phyloP scores from a whole-genome alignment of 306 rosid genomes.

The Medicago arabica region DNA sequence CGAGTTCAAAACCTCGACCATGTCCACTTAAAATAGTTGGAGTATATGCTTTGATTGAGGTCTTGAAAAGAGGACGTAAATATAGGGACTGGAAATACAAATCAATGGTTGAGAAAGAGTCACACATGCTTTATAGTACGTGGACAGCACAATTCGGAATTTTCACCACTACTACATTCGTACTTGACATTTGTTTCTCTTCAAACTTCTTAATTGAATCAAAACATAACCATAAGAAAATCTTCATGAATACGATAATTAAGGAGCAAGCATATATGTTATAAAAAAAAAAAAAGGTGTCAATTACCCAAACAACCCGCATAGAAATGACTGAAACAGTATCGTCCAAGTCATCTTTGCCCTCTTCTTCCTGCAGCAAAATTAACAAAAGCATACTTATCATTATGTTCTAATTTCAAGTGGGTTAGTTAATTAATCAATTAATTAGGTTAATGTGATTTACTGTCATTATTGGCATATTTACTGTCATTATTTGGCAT shows the following conservation, averaged over 20 bases:
- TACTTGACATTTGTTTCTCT: too few species aligned
- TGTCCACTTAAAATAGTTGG: too few species aligned
- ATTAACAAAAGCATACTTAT: background rate
- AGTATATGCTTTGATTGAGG: background rate
- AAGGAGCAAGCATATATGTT: background rate
- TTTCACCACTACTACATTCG: background rate
- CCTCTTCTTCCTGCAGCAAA: conserved; percentile 61
- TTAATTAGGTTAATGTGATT: background rate
- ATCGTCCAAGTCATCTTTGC: conserved; percentile 62
- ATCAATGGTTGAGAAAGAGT: conserved; percentile 35
- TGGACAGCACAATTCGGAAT: background rate
- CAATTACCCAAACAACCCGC: conserved; percentile 82
- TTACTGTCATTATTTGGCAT: too few species aligned
- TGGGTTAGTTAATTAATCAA: background rate
- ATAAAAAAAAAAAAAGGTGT: background rate
- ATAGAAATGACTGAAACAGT: conserved; percentile 64
- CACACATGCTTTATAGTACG: conserved; percentile 1
- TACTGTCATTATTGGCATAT: background rate
- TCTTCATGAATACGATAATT: background rate
- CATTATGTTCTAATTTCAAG: background rate
- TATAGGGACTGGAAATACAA: background rate
- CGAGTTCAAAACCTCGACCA: too few species aligned
- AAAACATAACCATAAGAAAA: conserved; percentile 2
- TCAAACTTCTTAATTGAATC: too few species aligned
- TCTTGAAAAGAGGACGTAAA: conserved; percentile 17